A percentile compares a stretch with the other conserved stretches of the same genome.
Conservation (phyloP, 768 basidiomycete genomes). For the Mycena chlorophos region DNA sequence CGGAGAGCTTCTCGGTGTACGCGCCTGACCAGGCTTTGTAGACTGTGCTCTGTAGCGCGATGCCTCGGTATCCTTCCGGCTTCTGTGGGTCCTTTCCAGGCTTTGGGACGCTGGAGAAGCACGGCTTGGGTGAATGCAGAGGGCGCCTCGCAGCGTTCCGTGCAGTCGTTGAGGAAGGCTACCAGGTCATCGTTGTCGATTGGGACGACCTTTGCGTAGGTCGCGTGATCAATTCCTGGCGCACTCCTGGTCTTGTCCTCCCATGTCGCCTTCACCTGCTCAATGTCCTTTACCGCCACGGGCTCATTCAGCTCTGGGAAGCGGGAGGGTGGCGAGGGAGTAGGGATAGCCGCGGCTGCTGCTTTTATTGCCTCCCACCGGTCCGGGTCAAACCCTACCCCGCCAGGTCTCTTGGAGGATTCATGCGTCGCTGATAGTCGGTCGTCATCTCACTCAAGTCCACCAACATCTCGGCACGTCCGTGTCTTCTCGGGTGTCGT, state of each 20-base stretch:
- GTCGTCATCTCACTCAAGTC: background rate
- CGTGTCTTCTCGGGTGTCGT: background rate
- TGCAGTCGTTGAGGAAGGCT: background rate
- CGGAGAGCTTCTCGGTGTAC: background rate
- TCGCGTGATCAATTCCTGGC: background rate
- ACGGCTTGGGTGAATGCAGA: background rate
- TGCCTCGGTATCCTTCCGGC: background rate
- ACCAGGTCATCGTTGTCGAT: background rate
- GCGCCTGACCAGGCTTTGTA: background rate
- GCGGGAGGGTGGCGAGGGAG: background rate
- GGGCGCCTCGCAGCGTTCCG: background rate
- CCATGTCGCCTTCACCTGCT: background rate
- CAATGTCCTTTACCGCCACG: background rate
- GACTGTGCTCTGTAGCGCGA: background rate
- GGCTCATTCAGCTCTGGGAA: background rate
- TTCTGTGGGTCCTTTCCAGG: background rate
- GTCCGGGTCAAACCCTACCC: background rate
- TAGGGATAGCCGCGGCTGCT: background rate
- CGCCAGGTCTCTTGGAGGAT: background rate
- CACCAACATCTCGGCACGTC: background rate
- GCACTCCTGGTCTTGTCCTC: background rate
- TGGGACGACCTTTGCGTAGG: background rate
- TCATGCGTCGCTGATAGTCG: background rate
- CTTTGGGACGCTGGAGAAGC: background rate
- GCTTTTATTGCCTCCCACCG: background rate